A percentile compares a stretch with the other conserved stretches of the same genome.
phyloP scores from a whole-genome alignment of 768 basidiomycete genomes.

The Thelephora ganbajun region DNA sequence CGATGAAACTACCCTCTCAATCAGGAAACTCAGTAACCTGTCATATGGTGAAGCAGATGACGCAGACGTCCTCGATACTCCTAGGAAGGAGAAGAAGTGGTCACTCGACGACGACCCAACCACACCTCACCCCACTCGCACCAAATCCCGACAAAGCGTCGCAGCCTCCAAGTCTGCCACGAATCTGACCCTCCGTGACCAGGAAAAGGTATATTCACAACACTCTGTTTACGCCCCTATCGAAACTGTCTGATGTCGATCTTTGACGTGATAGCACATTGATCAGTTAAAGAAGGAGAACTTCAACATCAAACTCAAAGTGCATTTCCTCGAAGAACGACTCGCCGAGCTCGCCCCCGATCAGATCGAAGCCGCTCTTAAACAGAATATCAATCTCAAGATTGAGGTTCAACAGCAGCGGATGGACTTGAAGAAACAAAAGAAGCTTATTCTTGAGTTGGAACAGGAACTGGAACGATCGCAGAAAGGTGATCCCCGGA shows the following conservation, averaged over 20 bases:
- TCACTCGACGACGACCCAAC: slow-evolving; percentile 6
- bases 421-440: slow-evolving; percentile 84
- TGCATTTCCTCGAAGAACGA: slow-evolving; percentile 90
- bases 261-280: slow-evolving; percentile 49
- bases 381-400: slow-evolving; percentile 89
- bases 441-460: slow-evolving; percentile 76
- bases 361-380: slow-evolving; percentile 81
- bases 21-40: slow-evolving; percentile 24
- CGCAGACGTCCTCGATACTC: slow-evolving; percentile 35
- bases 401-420: slow-evolving; percentile 83
- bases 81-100: slow-evolving; percentile 28
- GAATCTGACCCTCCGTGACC: slow-evolving; percentile 77
- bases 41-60: slow-evolving; percentile 23
- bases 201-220: slow-evolving; percentile 65
- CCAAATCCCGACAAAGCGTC: slow-evolving; percentile 5
- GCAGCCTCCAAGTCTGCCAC: slow-evolving; percentile 11
- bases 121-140: slow-evolving; percentile 10
- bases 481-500: slow-evolving; percentile 41
- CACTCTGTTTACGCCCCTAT: neutral
- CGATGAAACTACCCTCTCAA: slow-evolving; percentile 25
- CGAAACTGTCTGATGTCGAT: neutral
- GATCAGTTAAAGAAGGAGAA: slow-evolving; percentile 95
- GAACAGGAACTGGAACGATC: slow-evolving; percentile 66
- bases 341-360: slow-evolving; percentile 83
- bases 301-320: slow-evolving; percentile 90